phyloP scores from a whole-genome alignment of 306 rosid genomes.

The Acacia acuminata region DNA sequence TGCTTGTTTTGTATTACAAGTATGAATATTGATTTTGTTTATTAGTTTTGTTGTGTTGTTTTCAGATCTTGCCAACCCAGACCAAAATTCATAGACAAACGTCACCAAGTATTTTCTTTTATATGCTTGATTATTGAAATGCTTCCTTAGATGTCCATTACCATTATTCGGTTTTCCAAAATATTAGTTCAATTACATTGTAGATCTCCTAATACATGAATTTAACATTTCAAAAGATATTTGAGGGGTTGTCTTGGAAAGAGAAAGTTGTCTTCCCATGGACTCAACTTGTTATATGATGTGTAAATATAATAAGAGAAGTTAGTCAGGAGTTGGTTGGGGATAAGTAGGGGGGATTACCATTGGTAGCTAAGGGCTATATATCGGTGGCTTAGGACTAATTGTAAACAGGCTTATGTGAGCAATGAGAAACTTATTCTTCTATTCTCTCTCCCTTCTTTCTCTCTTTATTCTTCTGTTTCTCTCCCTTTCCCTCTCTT shows the following conservation, averaged over 20 bases:
- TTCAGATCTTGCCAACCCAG: conserved; percentile 17
- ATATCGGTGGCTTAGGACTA: neutral
- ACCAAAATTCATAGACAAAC: conserved; percentile 21
- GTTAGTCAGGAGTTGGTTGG: neutral
- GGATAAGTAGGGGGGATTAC: neutral
- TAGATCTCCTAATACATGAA: conserved; percentile 1
- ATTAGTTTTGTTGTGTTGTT: conserved; percentile 13
- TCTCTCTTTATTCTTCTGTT: neutral
- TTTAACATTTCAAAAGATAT: conserved; percentile 31
- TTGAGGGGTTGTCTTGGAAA: neutral
- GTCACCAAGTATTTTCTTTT: conserved; percentile 5
- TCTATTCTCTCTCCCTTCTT: neutral
- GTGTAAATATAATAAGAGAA: neutral
- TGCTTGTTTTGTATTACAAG: conserved; percentile 4
- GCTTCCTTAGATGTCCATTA: conserved; percentile 11
- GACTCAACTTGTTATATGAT: conserved; percentile 6
- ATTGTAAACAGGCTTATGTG: neutral
- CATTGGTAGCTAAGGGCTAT: neutral
- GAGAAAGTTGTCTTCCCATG: conserved; percentile 1
- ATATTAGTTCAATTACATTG: neutral
- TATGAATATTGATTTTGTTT: neutral
- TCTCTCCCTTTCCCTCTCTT: neutral
- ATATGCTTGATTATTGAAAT: conserved; percentile 6
- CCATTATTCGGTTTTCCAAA: neutral
- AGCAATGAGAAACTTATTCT: neutral